Percentiles rank a stretch among this genome's conserved stretches.
These are phyloP conservation scores for Diaporthe sp. DNA, from an alignment of 2,329 filamentous ascomycete species.

Conservation along the genomic window DNA sequence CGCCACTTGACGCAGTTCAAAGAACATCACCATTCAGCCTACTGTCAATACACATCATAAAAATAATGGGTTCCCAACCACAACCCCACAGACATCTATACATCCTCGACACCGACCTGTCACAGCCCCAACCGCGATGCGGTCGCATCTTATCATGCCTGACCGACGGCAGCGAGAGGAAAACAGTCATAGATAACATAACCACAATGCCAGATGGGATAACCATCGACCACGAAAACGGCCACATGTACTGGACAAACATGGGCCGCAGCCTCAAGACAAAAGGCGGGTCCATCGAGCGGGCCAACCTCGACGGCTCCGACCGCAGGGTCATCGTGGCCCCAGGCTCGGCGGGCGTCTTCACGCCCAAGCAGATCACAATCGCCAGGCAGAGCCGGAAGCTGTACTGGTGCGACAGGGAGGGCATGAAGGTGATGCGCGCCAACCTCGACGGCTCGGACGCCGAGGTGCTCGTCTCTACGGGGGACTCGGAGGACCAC, in stretches of 20 bases:
- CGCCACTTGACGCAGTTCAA: accelerated
- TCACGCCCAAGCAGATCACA: slow-evolving; percentile 61
- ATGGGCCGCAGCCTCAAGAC: slow-evolving; percentile 55
- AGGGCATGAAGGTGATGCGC: slow-evolving; percentile 53
- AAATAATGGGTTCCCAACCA: slow-evolving; percentile 31
- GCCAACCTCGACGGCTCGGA: slow-evolving; percentile 51
- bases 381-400: slow-evolving; percentile 44
- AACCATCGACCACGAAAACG: slow-evolving; percentile 44
- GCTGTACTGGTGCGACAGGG: slow-evolving; percentile 56
- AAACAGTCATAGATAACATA: slow-evolving; percentile 41
- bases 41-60: background rate
- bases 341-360: slow-evolving; percentile 47
- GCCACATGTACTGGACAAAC: slow-evolving; percentile 60
- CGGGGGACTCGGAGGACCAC: slow-evolving; percentile 33
- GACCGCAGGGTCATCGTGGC: slow-evolving; percentile 55
- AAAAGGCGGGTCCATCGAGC: slow-evolving; percentile 50
- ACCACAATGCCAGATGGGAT: slow-evolving; percentile 55
- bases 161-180: slow-evolving; percentile 37
- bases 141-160: slow-evolving; percentile 39
- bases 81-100: slow-evolving; percentile 36
- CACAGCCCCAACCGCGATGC: slow-evolving; percentile 33
- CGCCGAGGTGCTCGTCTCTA: slow-evolving; percentile 51
- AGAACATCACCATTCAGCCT: background rate
- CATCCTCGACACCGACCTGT: slow-evolving; percentile 44
- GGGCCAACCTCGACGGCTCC: slow-evolving; percentile 59